Evolutionary conservation across 495 filamentous ascomycete species (phyloP), one percentile per base, ranked within the genome.

Genomic region (Neurospora sp.): DNA sequence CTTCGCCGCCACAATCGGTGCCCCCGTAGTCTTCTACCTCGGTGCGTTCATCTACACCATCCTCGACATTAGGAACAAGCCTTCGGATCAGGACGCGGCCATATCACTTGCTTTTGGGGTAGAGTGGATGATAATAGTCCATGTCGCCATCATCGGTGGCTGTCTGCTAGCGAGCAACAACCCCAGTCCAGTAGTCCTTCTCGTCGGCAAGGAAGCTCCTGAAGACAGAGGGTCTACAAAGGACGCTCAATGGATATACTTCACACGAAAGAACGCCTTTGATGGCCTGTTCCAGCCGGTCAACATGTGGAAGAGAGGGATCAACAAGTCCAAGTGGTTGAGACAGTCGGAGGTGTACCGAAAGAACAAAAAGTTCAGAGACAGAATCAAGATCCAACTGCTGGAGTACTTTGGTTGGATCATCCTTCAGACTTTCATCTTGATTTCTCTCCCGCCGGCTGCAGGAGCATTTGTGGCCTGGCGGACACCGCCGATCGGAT

Each of bases 1-100:
- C 31, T 87, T 87, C 59, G 85, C 85, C 12, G 75, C 83, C 59
- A 80, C 83, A 9, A 80, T 87, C 18, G 85, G 85, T 9, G 83
- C 83, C 6, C 85, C 85, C 0, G 78, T 87, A 0, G 73, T 84
- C 3, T 86, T 87, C 75, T 87, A 84, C 70, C 71, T 83, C 0
- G 84, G 84, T 3, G 76, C 82, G 0, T 87, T 86, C 46, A 48
- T 83, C 2, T 83, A 83, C 66, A 81, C 78, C 3, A 73, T 86
- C 20, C 70, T 84, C 10, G 82, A 83, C 69, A 72, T 80, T 9
- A 73, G 72, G 16, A 78, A 73, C n/a, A 74, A 75, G n/a, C 27
- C 81, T 0, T 83, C 84, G 4, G 81, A 86, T 69, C 80, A 83
- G 5, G 81, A 83, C 71, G 82, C 83, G 0, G 79, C 84, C 6